A percentile compares a stretch with the other conserved stretches of the same genome.
Conservation (phyloP, 331 rosid species). For the Rhamnella rubrinervis region DNA sequence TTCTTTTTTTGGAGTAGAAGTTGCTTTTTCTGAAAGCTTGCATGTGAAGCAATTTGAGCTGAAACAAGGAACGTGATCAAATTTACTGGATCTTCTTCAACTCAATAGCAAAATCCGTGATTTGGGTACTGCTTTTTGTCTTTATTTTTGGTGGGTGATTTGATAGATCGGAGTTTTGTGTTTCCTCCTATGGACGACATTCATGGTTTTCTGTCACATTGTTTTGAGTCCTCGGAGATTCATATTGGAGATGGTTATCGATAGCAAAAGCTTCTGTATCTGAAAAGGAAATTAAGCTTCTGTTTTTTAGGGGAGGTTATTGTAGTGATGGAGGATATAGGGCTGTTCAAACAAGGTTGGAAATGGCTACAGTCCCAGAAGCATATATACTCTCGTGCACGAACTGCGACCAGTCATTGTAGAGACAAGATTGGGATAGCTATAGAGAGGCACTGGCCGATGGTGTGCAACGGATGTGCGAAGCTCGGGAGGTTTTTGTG, state of each 20-base stretch:
- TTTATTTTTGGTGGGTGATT: conserved; percentile 14
- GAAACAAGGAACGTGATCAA: conserved; percentile 46
- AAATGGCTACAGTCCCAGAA: conserved; percentile 77
- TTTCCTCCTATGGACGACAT: conserved; percentile 48
- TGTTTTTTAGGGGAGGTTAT: conserved; percentile 14
- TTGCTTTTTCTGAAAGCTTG: conserved; percentile 65
- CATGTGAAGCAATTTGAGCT: conserved; percentile 76
- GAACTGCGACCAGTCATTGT: conserved; percentile 37
- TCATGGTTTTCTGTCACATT: conserved; percentile 37
- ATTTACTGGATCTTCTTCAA: conserved; percentile 20
- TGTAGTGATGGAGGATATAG: conserved; percentile 80
- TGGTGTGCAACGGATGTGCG: conserved; percentile 63
- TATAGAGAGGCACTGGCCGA: conserved; percentile 85
- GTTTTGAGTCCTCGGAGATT: conserved; percentile 26
- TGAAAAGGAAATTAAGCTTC: not conserved
- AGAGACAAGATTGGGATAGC: conserved; percentile 52
- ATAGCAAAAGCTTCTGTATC: conserved; percentile 28
- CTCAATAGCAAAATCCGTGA: conserved; percentile 50
- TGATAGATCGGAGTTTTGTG: conserved; percentile 39
- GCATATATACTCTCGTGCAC: conserved; percentile 46
- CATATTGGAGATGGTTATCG: conserved; percentile 30
- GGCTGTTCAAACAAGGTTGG: conserved; percentile 82
- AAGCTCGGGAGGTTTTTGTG: conserved; percentile 49
- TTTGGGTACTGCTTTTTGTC: conserved; percentile 15
- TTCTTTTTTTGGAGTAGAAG: conserved; percentile 22